A percentile compares a stretch with the other conserved stretches of the same genome.
Conservation (phyloP, 176 grass and related monocot genomes). For the Chrysopogon serrulatus region DNA sequence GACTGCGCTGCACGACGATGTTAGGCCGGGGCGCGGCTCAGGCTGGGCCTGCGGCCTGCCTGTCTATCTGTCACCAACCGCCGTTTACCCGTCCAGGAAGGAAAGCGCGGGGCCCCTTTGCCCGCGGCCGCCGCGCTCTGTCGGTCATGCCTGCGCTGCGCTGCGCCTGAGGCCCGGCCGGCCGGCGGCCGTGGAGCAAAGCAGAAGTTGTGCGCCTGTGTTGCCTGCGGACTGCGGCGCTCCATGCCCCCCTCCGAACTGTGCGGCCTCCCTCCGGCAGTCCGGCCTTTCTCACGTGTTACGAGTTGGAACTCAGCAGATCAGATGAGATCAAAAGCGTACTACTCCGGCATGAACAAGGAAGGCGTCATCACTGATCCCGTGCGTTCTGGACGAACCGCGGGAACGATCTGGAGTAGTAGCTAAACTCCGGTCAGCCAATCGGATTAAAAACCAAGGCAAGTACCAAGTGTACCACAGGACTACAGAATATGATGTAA, state of each 20-base stretch:
- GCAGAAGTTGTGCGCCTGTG: too few relatives aligned
- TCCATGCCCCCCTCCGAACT: too few relatives aligned
- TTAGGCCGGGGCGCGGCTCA: background rate
- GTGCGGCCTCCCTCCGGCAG: too few relatives aligned
- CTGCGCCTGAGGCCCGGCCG: background rate
- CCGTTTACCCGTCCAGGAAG: background rate
- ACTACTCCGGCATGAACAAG: background rate
- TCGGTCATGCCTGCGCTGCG: background rate
- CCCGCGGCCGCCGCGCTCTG: background rate
- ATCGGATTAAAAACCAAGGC: background rate
- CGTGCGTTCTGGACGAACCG: background rate
- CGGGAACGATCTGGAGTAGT: background rate
- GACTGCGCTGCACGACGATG: slow-evolving; percentile 6
- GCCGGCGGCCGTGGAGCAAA: background rate
- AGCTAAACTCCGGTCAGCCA: background rate
- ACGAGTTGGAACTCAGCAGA: too few relatives aligned
- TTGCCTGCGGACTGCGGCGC: too few relatives aligned
- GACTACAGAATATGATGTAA: too few relatives aligned
- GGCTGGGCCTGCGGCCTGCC: background rate
- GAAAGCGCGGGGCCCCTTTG: too few relatives aligned
- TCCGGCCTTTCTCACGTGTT: too few relatives aligned
- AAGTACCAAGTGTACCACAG: background rate
- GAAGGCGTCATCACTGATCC: too few relatives aligned
- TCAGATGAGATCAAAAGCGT: background rate
- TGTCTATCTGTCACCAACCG: background rate